These are phyloP conservation scores for Laguncularia racemosa DNA, from an alignment of 345 rosid species.

Conservation along the genomic window DNA sequence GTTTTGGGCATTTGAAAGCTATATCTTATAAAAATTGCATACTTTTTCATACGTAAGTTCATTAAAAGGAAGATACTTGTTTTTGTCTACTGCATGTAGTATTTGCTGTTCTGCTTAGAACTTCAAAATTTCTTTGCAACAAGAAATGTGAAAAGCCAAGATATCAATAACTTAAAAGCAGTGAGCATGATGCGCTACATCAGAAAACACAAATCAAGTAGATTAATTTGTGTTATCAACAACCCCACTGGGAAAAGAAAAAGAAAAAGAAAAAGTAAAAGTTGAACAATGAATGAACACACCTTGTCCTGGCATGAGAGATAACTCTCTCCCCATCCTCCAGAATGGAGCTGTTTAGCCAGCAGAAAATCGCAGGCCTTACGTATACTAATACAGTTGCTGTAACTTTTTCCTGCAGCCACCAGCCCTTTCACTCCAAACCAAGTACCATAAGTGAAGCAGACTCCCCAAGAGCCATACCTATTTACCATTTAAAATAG, in stretches of 20 bases:
- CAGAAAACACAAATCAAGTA: too few species aligned
- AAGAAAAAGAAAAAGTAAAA: too few species aligned
- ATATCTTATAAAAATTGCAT: too few species aligned
- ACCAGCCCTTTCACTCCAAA: constrained; percentile 73
- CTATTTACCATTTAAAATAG: constrained; percentile 22
- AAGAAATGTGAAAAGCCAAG: neutral
- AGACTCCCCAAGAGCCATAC: constrained; percentile 97
- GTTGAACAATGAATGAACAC: neutral
- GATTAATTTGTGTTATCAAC: too few species aligned
- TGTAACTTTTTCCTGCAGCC: constrained; percentile 65
- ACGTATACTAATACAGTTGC: constrained; percentile 44
- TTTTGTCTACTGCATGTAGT: too few species aligned
- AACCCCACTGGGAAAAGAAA: neutral
- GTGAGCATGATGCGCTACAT: too few species aligned
- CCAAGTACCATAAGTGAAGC: constrained; percentile 84
- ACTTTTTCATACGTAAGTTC: too few species aligned
- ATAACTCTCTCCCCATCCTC: constrained; percentile 99
- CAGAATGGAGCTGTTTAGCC: constrained; percentile 75
- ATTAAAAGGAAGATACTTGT: too few species aligned
- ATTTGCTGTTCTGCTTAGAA: too few species aligned
- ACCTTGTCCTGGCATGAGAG: constrained; percentile 93
- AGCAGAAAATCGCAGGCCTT: constrained; percentile 83
- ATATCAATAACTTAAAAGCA: neutral
- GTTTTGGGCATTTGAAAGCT: too few species aligned
- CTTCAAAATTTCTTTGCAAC: too few species aligned